Percentiles rank a stretch among this genome's conserved stretches.
Evolutionary conservation across 176 grass and related monocot genomes (phyloP).

Genomic region (Cenchrus purpureus): DNA sequence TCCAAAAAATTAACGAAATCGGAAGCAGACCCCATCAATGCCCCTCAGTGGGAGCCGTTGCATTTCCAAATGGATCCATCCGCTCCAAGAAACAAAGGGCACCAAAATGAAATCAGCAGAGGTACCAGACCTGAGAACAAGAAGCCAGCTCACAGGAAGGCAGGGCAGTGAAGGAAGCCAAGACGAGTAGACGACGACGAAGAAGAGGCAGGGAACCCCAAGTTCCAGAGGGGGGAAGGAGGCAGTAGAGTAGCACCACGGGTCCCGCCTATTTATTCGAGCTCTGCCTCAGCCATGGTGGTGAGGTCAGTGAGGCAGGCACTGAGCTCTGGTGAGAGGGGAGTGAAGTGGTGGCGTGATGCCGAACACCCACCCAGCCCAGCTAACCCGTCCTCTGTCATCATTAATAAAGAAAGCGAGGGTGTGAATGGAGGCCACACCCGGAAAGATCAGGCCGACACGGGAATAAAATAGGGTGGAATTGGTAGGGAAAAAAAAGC

Average conservation of each 20-base stretch:
- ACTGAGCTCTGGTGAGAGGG: constrained; percentile 14
- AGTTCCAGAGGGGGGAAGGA: constrained; percentile 12
- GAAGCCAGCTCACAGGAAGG: constrained; percentile 45
- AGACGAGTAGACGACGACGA: background rate
- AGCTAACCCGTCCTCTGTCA: constrained; percentile 14
- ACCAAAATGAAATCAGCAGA: constrained; percentile 15
- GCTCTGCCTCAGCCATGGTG: constrained; percentile 38
- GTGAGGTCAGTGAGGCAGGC: constrained; percentile 38
- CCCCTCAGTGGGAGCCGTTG: background rate
- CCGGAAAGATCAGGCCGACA: constrained; percentile 47
- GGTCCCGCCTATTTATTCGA: constrained; percentile 35
- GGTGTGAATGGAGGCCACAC: constrained; percentile 30
- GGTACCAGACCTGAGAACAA: constrained; percentile 37
- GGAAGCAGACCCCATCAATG: constrained; percentile 39
- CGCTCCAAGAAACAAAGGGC: constrained; percentile 16
- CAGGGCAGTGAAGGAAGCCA: background rate
- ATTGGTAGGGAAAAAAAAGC: constrained; percentile 15
- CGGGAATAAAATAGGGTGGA: constrained; percentile 31
- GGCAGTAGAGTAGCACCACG: background rate
- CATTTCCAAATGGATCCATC: constrained; percentile 44
- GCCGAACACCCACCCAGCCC: constrained; percentile 38
- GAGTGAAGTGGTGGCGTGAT: constrained; percentile 43
- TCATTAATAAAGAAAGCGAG: constrained; percentile 22
- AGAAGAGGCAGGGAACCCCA: background rate
- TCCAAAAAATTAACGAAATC: constrained; percentile 22